Conservation (phyloP, 768 basidiomycete genomes). For the Mycena floridula region DNA sequence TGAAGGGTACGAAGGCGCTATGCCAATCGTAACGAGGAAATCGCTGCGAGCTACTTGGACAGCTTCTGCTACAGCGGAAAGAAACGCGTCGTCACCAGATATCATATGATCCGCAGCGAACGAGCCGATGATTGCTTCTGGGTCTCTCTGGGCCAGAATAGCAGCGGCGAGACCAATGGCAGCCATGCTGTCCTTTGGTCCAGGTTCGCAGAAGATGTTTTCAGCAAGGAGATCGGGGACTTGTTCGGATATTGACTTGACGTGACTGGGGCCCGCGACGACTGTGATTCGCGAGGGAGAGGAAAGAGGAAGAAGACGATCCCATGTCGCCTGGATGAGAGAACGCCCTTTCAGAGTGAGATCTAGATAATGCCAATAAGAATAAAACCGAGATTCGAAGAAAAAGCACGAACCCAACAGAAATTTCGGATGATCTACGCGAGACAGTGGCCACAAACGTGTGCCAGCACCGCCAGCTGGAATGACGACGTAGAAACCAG, state of each 20-base stretch:
- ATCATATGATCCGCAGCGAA: conserved; percentile 95
- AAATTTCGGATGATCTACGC: conserved; percentile 82
- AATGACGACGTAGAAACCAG: conserved; percentile 87
- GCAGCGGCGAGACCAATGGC: conserved; percentile 87
- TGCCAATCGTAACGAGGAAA: conserved; percentile 85
- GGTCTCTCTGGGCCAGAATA: conserved; percentile 69
- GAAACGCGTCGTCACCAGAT: conserved; percentile 83
- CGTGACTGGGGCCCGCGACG: conserved; percentile 76
- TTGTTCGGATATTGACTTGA: conserved; percentile 69
- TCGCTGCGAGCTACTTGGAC: conserved; percentile 75
- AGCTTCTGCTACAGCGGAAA: conserved; percentile 78
- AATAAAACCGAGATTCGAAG: too few species aligned
- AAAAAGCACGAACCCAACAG: conserved; percentile 29
- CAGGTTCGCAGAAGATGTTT: conserved; percentile 80
- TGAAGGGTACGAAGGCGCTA: conserved; percentile 84
- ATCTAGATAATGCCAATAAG: too few species aligned
- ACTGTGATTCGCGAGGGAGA: conserved; percentile 71
- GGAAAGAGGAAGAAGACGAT: conserved; percentile 74
- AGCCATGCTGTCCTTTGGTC: conserved; percentile 89
- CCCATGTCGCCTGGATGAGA: conserved; percentile 88
- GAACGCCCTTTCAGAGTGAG: conserved; percentile 81
- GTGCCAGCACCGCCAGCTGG: conserved; percentile 87
- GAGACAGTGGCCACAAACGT: conserved; percentile 83
- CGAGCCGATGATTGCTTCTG: conserved; percentile 77
- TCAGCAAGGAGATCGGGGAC: conserved; percentile 65